A percentile compares a stretch with the other conserved stretches of the same genome.
Evolutionary conservation across 306 rosid species (phyloP).

Genomic region (Geum urbanum): DNA sequence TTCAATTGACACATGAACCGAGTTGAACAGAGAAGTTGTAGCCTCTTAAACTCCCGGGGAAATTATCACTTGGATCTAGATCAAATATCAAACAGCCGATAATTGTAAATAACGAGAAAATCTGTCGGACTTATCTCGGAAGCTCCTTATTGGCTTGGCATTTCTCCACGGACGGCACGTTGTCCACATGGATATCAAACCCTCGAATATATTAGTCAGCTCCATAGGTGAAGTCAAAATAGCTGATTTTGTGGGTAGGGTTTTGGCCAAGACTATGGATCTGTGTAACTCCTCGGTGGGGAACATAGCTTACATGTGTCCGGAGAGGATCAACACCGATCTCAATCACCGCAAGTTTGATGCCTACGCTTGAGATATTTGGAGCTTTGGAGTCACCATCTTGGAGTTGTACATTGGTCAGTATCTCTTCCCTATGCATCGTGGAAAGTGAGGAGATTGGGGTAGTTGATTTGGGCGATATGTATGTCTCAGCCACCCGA

Average conservation of each 20-base stretch:
- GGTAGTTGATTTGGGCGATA: constrained; percentile 74
- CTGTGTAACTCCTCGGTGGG: constrained; percentile 92
- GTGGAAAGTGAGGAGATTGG: constrained; percentile 55
- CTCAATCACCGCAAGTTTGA: constrained; percentile 49
- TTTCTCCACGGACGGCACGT: constrained; percentile 81
- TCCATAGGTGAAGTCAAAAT: constrained; percentile 73
- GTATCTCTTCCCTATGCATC: constrained; percentile 67
- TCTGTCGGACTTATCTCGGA: constrained; percentile 45
- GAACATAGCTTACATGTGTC: constrained; percentile 92
- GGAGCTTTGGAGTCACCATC: constrained; percentile 60
- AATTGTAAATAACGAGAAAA: too few species aligned
- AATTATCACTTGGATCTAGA: too few species aligned
- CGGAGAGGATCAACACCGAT: constrained; percentile 87
- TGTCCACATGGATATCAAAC: constrained; percentile 92
- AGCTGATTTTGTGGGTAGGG: constrained; percentile 84
- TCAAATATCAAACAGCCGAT: too few species aligned
- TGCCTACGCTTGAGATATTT: constrained; percentile 53
- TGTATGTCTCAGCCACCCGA: constrained; percentile 96
- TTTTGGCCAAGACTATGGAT: constrained; percentile 89
- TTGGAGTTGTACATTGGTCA: constrained; percentile 85
- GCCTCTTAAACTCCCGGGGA: too few species aligned
- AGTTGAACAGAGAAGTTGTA: too few species aligned
- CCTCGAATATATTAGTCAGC: constrained; percentile 77
- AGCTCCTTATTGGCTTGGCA: constrained; percentile 71
- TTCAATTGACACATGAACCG: too few species aligned